Evolutionary conservation across 306 rosid species (phyloP), one percentile per base, ranked within the genome.

Genomic region (Datisca glomerata): DNA sequence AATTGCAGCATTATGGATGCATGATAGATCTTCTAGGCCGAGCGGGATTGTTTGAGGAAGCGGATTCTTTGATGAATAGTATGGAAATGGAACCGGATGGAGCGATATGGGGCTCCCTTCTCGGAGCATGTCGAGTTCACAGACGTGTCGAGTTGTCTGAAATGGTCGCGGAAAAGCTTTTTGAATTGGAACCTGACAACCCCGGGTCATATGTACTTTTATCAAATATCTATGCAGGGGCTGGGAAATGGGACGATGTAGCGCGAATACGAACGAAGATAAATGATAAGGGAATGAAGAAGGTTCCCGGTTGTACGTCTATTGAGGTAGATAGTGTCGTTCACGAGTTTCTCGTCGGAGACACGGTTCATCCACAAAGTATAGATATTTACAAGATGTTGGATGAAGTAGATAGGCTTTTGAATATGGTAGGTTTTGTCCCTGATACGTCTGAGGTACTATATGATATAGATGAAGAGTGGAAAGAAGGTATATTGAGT

Each of bases 291-390:
- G 92, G 92, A 60, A 61, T 78, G 81, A 86, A 79, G 73, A 81
- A 86, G 76, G 75, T 73, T 72, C 96, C 94, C 0, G 87, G 94
- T 2, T 82, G 87, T 50, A 82, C 96, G 42, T 79, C 87, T 15
- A 76, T 82, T 47, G 80, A 69, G 66, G 66, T 87, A 35, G 78
- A 82, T 38, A 75, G 80, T 43, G 55, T 66, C 18, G 94, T 87
- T 61, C 85, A 87, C 50, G 93, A 82, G 70, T 87, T 82, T 54
- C 87, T 81, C 34, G 87, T 76, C 18, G 86, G 96, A 24, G 94
- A 76, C 53, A 79, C 72, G 49, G 66, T 46, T 28, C 96, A 86
- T 39, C 75, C 78, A 9, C 55, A 61, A 49, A 53, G 76, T 35
- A 45, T 71, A 56, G 59, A 51, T 12, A 71, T 87, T 41, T 67